Percentiles rank a stretch among this genome's conserved stretches.
Conservation (phyloP, 352 stramenopile species). For the Plasmopara halstedii region DNA sequence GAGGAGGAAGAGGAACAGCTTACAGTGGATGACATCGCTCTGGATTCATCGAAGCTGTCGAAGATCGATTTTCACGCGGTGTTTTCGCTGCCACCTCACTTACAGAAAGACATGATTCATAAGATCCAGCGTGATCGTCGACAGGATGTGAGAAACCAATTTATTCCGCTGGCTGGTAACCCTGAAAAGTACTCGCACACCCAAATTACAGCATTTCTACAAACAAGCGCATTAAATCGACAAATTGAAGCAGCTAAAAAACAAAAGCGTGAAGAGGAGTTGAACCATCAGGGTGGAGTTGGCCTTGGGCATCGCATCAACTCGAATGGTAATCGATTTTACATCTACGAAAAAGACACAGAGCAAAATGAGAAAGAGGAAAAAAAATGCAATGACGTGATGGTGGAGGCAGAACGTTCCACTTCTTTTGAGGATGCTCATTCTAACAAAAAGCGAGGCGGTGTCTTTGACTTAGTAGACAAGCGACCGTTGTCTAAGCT, state of each 20-base stretch:
- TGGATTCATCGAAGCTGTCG: conserved; percentile 45
- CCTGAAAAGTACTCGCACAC: conserved; percentile 92
- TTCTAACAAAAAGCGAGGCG: conserved; percentile 15
- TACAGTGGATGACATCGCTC: conserved; percentile 51
- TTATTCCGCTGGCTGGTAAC: conserved; percentile 93
- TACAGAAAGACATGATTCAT: conserved; percentile 91
- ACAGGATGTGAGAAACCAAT: conserved; percentile 89
- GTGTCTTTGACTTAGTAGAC: conserved; percentile 23
- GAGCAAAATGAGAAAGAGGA: conserved; percentile 11
- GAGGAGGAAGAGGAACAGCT: conserved; percentile 27
- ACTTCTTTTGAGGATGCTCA: conserved; percentile 1
- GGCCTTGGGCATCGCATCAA: conserved; percentile 64
- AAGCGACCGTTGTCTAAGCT: conserved; percentile 15
- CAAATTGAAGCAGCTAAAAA: conserved; percentile 50
- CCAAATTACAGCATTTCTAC: conserved; percentile 94
- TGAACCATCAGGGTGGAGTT: conserved; percentile 26
- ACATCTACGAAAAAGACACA: conserved; percentile 50
- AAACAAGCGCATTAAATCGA: conserved; percentile 86
- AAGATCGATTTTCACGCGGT: conserved; percentile 84
- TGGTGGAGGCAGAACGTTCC: conserved; percentile 21
- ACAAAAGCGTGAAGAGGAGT: conserved; percentile 47
- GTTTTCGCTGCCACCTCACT: conserved; percentile 76
- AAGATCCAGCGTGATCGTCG: conserved; percentile 82
- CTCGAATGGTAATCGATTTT: conserved; percentile 66
- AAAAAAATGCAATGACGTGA: conserved; percentile 21